Percentiles rank a stretch among this genome's conserved stretches.
phyloP scores from a whole-genome alignment of 1,284 basidiomycete genomes.

The Tilletia setariae region DNA sequence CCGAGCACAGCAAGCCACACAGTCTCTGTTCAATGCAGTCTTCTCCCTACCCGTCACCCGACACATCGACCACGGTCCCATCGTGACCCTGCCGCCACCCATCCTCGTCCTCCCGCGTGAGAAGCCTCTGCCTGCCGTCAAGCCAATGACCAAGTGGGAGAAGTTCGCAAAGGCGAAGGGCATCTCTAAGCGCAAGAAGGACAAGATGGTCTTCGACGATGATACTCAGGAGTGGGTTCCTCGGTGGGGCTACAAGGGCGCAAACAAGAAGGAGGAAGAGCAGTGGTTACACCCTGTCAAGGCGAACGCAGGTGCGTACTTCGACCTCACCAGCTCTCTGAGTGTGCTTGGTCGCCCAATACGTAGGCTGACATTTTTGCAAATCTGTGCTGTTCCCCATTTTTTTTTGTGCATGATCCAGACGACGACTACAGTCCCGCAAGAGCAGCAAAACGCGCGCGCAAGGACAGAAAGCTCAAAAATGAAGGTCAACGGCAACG shows the following conservation, averaged over 20 bases:
- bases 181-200: slow-evolving; percentile 70
- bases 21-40: slow-evolving; percentile 73
- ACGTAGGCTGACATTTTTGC: too few relatives aligned
- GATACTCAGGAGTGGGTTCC: slow-evolving; percentile 89
- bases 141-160: slow-evolving; percentile 94
- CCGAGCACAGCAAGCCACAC: slow-evolving; percentile 80
- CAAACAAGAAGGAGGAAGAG: slow-evolving; percentile 81
- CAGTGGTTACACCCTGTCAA: slow-evolving; percentile 93
- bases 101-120: slow-evolving; percentile 69
- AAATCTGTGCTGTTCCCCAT: too few relatives aligned
- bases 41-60: slow-evolving; percentile 76
- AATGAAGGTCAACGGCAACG: slow-evolving; percentile 77
- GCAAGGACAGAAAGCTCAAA: slow-evolving; percentile 76
- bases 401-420: too few relatives aligned
- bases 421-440: slow-evolving; percentile 72
- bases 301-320: slow-evolving; percentile 59
- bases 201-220: slow-evolving; percentile 89
- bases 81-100: slow-evolving; percentile 70
- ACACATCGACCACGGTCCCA: slow-evolving; percentile 72
- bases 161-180: slow-evolving; percentile 91
- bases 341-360: too few relatives aligned
- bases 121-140: slow-evolving; percentile 88
- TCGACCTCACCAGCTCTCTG: too few relatives aligned
- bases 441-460: slow-evolving; percentile 69
- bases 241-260: slow-evolving; percentile 75